phyloP scores from a whole-genome alignment of 2,329 filamentous ascomycete species.

The Corinectria fuckeliana region DNA sequence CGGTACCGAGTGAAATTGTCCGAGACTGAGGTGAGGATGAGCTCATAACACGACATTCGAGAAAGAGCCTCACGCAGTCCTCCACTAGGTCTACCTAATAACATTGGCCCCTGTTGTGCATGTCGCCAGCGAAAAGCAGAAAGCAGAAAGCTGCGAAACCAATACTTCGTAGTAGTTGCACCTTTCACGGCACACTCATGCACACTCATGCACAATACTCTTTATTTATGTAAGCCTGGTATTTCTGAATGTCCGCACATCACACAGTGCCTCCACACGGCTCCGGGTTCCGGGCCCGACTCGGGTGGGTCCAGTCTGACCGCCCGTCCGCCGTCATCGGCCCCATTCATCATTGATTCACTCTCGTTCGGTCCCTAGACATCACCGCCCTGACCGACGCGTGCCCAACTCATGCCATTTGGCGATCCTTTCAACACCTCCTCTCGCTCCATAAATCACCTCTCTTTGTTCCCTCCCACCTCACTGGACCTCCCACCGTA shows the following conservation, averaged over 20 bases:
- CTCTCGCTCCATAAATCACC: background rate
- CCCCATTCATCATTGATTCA: background rate
- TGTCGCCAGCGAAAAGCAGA: no score
- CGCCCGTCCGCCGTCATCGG: conserved; percentile 11
- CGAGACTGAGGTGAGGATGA: background rate
- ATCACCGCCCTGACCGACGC: background rate
- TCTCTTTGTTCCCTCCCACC: background rate
- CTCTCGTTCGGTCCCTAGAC: no score
- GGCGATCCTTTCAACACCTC: background rate
- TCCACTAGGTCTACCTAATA: no score
- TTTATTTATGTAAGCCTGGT: no score
- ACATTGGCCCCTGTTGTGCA: no score
- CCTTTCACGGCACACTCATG: no score
- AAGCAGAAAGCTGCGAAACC: no score
- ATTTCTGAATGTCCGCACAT: background rate
- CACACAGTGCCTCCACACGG: background rate
- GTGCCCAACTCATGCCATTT: background rate
- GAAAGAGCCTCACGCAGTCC: no score
- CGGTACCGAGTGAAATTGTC: background rate
- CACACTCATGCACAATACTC: no score
- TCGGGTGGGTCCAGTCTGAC: background rate
- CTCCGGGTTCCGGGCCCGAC: conserved; percentile 7
- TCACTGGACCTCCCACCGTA: background rate
- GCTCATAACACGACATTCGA: background rate
- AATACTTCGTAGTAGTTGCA: no score